A percentile compares a stretch with the other conserved stretches of the same genome.
These are phyloP conservation scores for Butyriboletus loyo DNA, from an alignment of 768 basidiomycete genomes.

Conservation along the genomic window DNA sequence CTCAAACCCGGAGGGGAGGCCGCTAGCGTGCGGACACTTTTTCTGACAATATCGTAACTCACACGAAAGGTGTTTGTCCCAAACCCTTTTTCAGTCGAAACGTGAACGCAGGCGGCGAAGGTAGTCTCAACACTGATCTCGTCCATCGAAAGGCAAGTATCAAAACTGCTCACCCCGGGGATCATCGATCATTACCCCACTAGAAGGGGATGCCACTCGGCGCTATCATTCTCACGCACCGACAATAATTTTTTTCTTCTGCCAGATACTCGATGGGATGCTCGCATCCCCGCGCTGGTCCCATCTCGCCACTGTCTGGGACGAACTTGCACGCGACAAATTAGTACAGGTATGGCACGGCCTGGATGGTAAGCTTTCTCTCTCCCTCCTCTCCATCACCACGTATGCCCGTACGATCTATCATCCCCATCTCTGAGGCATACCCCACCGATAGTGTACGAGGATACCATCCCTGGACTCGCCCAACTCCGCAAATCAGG, in stretches of 20 bases:
- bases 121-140: conserved; percentile 49
- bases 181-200: no score
- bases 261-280: conserved; percentile 56
- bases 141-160: conserved; percentile 37
- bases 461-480: conserved; percentile 50
- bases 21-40: no score
- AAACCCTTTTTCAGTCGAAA: conserved; percentile 31
- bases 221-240: not conserved
- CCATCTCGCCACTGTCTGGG: conserved; percentile 44
- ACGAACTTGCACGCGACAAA: conserved; percentile 40
- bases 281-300: conserved; percentile 49
- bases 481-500: conserved; percentile 47
- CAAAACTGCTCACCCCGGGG: no score
- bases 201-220: not conserved
- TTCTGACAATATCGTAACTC: not conserved
- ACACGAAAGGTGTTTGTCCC: not conserved
- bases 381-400: not conserved
- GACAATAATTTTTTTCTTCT: not conserved
- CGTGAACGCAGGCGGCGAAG: conserved; percentile 45
- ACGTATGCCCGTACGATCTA: not conserved
- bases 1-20: not conserved
- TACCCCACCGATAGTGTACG: conserved; percentile 46
- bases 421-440: conserved; percentile 29
- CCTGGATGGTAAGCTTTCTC: conserved; percentile 41
- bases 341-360: conserved; percentile 59